Conservation (phyloP, 2,329 filamentous ascomycete species). For the Colletotrichum coccodes region DNA sequence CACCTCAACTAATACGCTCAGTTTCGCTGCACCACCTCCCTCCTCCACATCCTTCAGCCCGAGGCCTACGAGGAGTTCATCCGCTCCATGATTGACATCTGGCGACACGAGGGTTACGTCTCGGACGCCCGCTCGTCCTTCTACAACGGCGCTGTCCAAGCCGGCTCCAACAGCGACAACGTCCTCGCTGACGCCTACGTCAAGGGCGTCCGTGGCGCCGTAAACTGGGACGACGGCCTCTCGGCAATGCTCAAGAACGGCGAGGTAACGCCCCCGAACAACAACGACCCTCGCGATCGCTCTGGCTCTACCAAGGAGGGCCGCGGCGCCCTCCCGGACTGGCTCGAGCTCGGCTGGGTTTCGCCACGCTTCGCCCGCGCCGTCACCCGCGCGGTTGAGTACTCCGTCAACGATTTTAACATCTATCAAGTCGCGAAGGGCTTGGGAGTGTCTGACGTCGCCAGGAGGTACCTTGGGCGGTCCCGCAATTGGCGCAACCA, state of each 20-base stretch:
- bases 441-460: constrained; percentile 60
- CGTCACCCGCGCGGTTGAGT: constrained; percentile 74
- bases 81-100: constrained; percentile 75
- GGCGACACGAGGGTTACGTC: constrained; percentile 71
- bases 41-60: constrained; percentile 74
- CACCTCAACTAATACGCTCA: constrained; percentile 15
- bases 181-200: constrained; percentile 78
- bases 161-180: constrained; percentile 77
- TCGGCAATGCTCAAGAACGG: constrained; percentile 74
- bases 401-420: constrained; percentile 75
- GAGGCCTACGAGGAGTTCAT: constrained; percentile 72
- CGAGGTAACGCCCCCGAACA: constrained; percentile 69
- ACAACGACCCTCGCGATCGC: constrained; percentile 64
- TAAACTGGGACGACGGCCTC: constrained; percentile 74
- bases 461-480: constrained; percentile 68
- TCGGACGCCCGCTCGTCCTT: constrained; percentile 75
- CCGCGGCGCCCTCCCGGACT: constrained; percentile 75
- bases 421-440: constrained; percentile 73
- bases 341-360: constrained; percentile 72
- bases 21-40: constrained; percentile 72
- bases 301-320: constrained; percentile 75
- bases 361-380: constrained; percentile 70
- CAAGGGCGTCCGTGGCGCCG: constrained; percentile 70
- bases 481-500: constrained; percentile 78
- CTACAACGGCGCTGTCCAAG: constrained; percentile 76